These are phyloP conservation scores for Polytrichum commune DNA, from an alignment of 225 moss, liverwort and hornwort genomes.

Conservation along the genomic window DNA sequence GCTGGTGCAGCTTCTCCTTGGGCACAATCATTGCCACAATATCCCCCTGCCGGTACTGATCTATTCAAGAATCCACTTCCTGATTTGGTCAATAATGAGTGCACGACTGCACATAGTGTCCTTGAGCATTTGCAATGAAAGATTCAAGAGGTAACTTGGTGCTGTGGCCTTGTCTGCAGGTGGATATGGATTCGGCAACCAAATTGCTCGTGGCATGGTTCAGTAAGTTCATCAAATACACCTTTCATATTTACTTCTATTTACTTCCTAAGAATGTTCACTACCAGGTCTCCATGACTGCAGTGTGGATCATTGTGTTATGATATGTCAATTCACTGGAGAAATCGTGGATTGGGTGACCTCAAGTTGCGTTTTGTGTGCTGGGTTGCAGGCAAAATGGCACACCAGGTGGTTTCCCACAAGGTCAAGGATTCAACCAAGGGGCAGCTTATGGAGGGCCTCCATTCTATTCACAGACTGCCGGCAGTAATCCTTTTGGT, in stretches of 20 bases:
- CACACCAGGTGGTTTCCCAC: conserved; percentile 23
- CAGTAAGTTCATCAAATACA: conserved; percentile 23
- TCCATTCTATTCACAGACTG: conserved; percentile 38
- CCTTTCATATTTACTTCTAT: no score
- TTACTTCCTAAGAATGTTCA: no score
- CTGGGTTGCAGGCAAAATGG: conserved; percentile 40
- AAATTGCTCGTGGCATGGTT: conserved; percentile 23
- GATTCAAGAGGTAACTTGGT: background rate
- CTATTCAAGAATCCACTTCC: no score
- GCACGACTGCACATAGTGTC: no score
- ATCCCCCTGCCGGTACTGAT: conserved; percentile 13
- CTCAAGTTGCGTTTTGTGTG: background rate
- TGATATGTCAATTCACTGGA: no score
- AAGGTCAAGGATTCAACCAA: conserved; percentile 38
- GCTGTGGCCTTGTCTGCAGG: conserved; percentile 10
- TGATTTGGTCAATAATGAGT: no score
- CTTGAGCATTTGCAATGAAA: no score
- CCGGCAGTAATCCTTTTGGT: conserved; percentile 49
- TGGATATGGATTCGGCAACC: conserved; percentile 40
- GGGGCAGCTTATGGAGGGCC: conserved; percentile 40
- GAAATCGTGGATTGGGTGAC: no score
- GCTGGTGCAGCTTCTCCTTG: conserved; percentile 36
- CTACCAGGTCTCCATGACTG: no score
- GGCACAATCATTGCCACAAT: conserved; percentile 34
- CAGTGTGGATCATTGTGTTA: no score